Conservation (phyloP, 75 land plant genomes). For the Chamaecyparis obtusa region DNA sequence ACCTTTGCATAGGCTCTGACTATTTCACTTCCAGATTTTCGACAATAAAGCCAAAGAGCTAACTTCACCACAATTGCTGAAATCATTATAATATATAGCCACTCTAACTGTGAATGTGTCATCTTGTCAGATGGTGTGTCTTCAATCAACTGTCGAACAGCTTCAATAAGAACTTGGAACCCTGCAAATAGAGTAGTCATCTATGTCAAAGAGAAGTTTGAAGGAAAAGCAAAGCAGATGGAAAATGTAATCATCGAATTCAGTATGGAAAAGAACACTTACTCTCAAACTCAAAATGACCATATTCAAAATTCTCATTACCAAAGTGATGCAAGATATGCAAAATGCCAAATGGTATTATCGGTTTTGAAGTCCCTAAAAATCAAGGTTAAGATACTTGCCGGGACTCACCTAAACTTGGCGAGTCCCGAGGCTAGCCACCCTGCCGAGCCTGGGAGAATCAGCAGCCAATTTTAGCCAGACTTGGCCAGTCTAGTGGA, state of each 20-base stretch:
- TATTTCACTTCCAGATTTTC: conserved; percentile 67
- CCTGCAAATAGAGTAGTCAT: conserved; percentile 32
- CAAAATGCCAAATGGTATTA: not conserved
- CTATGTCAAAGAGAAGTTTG: not conserved
- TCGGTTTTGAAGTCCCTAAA: not conserved
- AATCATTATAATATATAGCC: conserved; percentile 81
- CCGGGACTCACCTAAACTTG: too few relatives aligned
- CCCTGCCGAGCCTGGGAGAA: too few relatives aligned
- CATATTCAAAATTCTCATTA: not conserved
- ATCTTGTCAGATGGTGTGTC: conserved; percentile 32
- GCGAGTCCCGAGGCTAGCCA: too few relatives aligned
- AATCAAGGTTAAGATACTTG: not conserved
- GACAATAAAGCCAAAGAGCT: conserved; percentile 76
- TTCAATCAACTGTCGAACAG: conserved; percentile 55
- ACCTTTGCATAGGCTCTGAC: conserved; percentile 88
- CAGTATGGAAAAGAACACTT: not conserved
- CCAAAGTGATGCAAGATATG: not conserved
- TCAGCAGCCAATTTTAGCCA: too few relatives aligned
- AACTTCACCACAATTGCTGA: conserved; percentile 68
- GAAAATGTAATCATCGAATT: not conserved
- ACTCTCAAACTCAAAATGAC: not conserved
- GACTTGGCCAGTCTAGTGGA: too few relatives aligned
- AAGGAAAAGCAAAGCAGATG: conserved; percentile 1
- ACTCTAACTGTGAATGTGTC: conserved; percentile 40
- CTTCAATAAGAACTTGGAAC: conserved; percentile 66